Base-by-base conservation (phyloP, 2,329 filamentous ascomycete species). In the Trichoderma sp. region DNA sequence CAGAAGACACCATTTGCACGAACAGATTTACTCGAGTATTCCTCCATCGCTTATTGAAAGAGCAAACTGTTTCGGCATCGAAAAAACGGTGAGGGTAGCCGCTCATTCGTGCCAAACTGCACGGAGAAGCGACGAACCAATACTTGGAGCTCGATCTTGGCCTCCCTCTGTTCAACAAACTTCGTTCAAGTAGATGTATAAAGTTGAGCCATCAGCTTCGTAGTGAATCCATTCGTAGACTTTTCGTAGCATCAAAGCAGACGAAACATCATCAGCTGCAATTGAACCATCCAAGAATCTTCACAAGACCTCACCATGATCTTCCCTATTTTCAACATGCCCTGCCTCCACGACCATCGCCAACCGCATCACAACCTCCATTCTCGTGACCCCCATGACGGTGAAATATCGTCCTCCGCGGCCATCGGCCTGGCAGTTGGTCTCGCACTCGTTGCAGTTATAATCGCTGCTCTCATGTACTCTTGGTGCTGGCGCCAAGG, bases 281-380 rank as follows among this genome's bases (percentile, higher is more conserved):
- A 17, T 1, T 39, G 9, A 2, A 12, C 32, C 12, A 7, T 34
- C 10, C 5, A 15, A 15, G 8, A 54, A 13, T 13, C 29, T 22
- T 13, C n/a, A 4, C 50, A 54, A 67, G 17, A 17, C 17, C 39
- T 34, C 48, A 54, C 15, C 45, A 67, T 67, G 64, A 27, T 54
- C 35, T 59, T 67, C 15, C 56, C 64, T 9, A 19, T 67, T 13
- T 60, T 60, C 19, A 54, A 50, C 48, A 67, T 67, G 57, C 64
- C 57, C 25, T 61, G 56, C 45, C 56, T 67, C 48, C 39, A 61
- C 5, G 32, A 29, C 7, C 59, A 48, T n/a, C 58, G 52, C 5
- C 58, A 59, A 32, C 52, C 39, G 4, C 58, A 52, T 17, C 35
- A 35, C 35, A 50, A 42, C 5, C 27, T 56, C 12, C 52, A 65